A percentile compares a stretch with the other conserved stretches of the same genome.
phyloP scores from a whole-genome alignment of 768 basidiomycete genomes.

The Phanerochaete sordida region DNA sequence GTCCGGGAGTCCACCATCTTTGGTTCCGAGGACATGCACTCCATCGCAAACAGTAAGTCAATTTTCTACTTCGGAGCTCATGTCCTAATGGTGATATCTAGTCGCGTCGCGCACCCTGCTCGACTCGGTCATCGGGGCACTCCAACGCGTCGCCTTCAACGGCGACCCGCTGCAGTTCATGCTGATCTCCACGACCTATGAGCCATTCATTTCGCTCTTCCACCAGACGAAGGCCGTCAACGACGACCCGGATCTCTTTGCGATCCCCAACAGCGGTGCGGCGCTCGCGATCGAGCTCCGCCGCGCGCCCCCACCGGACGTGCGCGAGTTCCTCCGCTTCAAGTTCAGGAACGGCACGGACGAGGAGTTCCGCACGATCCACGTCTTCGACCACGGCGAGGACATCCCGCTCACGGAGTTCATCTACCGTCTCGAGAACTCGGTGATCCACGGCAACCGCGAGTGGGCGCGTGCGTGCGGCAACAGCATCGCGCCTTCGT shows the following conservation, averaged over 20 bases:
- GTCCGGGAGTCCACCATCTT: constrained; percentile 80
- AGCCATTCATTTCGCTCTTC: constrained; percentile 89
- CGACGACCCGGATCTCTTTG: constrained; percentile 54
- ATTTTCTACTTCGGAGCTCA: not conserved
- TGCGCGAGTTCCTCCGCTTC: constrained; percentile 80
- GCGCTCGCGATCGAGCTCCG: constrained; percentile 78
- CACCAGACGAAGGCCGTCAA: constrained; percentile 63
- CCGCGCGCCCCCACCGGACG: constrained; percentile 68
- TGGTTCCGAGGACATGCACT: constrained; percentile 53
- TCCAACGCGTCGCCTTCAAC: constrained; percentile 77
- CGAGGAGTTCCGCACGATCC: constrained; percentile 58
- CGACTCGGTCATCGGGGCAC: constrained; percentile 63
- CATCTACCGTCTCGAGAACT: constrained; percentile 72
- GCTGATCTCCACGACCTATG: constrained; percentile 80
- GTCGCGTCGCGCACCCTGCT: constrained; percentile 83
- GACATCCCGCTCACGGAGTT: constrained; percentile 85
- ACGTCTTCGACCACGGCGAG: constrained; percentile 69
- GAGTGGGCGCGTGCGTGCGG: constrained; percentile 43
- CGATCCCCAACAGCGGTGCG: constrained; percentile 68
- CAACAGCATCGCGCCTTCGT: constrained; percentile 12
- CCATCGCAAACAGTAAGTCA: constrained; percentile 78
- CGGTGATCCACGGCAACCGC: constrained; percentile 40
- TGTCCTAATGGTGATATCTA: constrained; percentile 26
- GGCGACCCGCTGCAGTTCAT: constrained; percentile 78
- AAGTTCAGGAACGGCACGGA: constrained; percentile 82